These are phyloP conservation scores for Solanum sparsipilum DNA, from an alignment of 257 asterid species.

Conservation along the genomic window DNA sequence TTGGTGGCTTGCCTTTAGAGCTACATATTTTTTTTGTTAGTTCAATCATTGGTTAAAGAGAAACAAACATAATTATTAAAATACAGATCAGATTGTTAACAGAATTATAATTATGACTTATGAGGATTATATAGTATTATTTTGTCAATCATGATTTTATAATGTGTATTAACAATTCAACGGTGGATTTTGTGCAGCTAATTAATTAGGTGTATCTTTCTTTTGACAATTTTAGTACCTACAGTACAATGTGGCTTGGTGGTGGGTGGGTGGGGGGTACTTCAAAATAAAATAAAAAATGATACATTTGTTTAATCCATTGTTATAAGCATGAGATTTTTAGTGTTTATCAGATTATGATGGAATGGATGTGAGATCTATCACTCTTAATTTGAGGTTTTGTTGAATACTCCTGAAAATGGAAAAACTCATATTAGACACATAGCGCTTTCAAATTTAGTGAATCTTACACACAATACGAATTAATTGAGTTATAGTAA, in stretches of 20 bases:
- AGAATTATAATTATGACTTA: neutral
- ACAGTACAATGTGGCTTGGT: neutral
- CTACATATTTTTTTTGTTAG: neutral
- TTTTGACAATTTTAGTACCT: neutral
- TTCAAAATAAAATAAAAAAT: neutral
- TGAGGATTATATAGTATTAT: neutral
- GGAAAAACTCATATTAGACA: neutral
- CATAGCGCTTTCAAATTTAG: neutral
- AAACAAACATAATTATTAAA: neutral
- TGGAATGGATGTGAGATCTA: neutral
- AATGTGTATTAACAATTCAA: neutral
- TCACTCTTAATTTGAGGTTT: neutral
- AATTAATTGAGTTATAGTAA: neutral
- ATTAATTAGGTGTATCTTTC: neutral
- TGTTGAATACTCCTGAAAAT: neutral
- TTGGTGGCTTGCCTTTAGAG: conserved; percentile 11
- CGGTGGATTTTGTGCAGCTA: neutral
- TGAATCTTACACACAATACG: fast-evolving
- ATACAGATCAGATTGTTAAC: neutral
- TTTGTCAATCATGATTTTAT: neutral
- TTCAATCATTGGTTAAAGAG: conserved; percentile 35
- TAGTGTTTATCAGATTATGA: too few relatives aligned
- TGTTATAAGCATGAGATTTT: neutral
- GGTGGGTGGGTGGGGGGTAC: neutral
- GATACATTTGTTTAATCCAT: neutral